Percentiles rank a stretch among this genome's conserved stretches.
Evolutionary conservation across 129 eudicot species (phyloP).

Genomic region (Flaveria trinervia): DNA sequence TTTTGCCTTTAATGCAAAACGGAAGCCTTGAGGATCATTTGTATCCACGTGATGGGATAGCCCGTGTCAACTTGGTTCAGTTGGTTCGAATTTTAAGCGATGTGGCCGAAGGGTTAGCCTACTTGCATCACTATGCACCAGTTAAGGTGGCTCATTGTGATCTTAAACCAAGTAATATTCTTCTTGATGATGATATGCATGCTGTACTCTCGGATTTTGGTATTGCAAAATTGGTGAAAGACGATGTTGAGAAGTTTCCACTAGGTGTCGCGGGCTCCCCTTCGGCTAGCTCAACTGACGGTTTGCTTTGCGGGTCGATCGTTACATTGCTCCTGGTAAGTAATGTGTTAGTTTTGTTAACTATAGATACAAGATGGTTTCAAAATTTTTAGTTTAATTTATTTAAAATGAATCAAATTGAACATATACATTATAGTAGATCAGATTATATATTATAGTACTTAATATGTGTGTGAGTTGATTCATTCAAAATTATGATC

Average conservation of each 20-base stretch:
- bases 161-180: constrained; percentile 88
- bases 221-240: constrained; percentile 63
- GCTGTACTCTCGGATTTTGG: constrained; percentile 90
- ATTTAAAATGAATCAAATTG: background rate
- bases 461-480: background rate
- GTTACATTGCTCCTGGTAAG: constrained; percentile 91
- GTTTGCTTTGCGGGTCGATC: constrained; percentile 74
- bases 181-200: constrained; percentile 76
- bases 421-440: too few relatives aligned
- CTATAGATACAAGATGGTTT: background rate
- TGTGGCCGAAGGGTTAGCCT: constrained; percentile 84
- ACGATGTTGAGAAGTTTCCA: constrained; percentile 38
- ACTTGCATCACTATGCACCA: constrained; percentile 77
- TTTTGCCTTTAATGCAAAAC: constrained; percentile 74
- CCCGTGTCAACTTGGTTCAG: constrained; percentile 54
- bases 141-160: constrained; percentile 91
- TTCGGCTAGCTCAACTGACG: constrained; percentile 58
- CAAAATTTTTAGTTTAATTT: background rate
- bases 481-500: background rate
- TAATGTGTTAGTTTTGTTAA: background rate
- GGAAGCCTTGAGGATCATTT: constrained; percentile 85
- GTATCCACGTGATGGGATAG: constrained; percentile 49
- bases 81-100: constrained; percentile 68
- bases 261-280: constrained; percentile 34
- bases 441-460: background rate